Evolutionary conservation across 495 filamentous ascomycete genomes (phyloP).

Genomic region (Chaetomidium leptoderma): DNA sequence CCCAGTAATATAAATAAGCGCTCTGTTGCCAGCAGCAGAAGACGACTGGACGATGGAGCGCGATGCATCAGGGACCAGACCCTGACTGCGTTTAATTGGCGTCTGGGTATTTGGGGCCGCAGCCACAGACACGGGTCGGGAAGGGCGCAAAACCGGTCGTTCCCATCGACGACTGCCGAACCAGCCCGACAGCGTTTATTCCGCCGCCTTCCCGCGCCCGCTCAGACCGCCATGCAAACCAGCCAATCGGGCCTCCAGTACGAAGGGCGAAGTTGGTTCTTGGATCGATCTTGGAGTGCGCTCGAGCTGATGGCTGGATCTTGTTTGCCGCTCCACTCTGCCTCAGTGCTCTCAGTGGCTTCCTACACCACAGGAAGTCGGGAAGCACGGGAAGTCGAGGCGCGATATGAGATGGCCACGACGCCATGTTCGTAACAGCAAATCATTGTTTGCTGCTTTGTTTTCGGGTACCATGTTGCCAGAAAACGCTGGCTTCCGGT

Average conservation of each 20-base stretch:
- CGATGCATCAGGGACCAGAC: background rate
- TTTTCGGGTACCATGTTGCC: background rate
- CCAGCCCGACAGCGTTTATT: background rate
- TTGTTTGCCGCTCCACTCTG: too few relatives aligned
- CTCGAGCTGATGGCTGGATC: too few relatives aligned
- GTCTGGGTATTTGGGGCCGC: background rate
- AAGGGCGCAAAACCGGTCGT: background rate
- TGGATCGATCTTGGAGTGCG: too few relatives aligned
- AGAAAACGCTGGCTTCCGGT: background rate
- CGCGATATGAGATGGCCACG: too few relatives aligned
- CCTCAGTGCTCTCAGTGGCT: too few relatives aligned
- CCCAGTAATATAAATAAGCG: background rate
- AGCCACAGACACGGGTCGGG: constrained; percentile 3
- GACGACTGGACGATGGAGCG: background rate
- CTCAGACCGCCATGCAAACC: background rate
- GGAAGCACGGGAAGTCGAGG: too few relatives aligned
- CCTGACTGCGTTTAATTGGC: constrained; percentile 7
- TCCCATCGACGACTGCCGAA: background rate
- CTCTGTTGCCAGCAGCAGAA: background rate
- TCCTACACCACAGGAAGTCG: too few relatives aligned
- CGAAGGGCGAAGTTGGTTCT: too few relatives aligned
- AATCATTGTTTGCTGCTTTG: background rate
- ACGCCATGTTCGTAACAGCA: background rate
- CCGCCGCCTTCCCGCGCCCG: constrained; percentile 1
- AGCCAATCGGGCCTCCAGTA: background rate